These are phyloP conservation scores for Candida saitoana DNA, from an alignment of 805 yeast genomes.

Conservation along the genomic window DNA sequence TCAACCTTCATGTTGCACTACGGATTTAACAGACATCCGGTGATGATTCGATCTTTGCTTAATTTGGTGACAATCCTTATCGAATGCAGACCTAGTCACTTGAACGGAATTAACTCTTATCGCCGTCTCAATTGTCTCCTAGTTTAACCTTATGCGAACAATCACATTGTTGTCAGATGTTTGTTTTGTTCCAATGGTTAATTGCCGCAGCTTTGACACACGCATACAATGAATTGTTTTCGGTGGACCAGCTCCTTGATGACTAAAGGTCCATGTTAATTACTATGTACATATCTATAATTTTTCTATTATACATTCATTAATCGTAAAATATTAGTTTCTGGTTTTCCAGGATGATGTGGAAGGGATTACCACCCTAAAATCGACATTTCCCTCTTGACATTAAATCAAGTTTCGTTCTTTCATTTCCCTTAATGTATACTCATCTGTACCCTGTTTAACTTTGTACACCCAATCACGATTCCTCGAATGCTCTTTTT, in stretches of 20 bases:
- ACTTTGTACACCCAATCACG: slow-evolving; percentile 10
- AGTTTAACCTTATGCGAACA: no score
- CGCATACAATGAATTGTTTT: no score
- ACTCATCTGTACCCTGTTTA: slow-evolving; percentile 10
- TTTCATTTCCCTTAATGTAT: slow-evolving; percentile 12
- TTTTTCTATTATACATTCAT: not conserved
- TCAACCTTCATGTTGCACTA: no score
- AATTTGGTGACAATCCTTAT: no score
- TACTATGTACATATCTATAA: not conserved
- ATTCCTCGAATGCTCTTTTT: slow-evolving; percentile 7
- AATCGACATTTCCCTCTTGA: not conserved
- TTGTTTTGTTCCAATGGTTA: no score
- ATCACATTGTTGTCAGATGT: not conserved
- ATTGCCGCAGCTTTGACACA: no score
- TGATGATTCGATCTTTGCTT: no score
- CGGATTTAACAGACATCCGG: no score
- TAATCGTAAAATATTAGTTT: not conserved
- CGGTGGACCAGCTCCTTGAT: not conserved
- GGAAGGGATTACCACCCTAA: not conserved
- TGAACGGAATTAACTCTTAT: no score
- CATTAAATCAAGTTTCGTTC: slow-evolving; percentile 12
- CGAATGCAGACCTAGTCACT: no score
- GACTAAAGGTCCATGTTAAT: not conserved
- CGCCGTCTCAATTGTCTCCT: no score
- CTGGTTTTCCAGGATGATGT: not conserved